A percentile compares a stretch with the other conserved stretches of the same genome.
Conservation (phyloP, 768 basidiomycete genomes). For the Mycena albidolilacea region DNA sequence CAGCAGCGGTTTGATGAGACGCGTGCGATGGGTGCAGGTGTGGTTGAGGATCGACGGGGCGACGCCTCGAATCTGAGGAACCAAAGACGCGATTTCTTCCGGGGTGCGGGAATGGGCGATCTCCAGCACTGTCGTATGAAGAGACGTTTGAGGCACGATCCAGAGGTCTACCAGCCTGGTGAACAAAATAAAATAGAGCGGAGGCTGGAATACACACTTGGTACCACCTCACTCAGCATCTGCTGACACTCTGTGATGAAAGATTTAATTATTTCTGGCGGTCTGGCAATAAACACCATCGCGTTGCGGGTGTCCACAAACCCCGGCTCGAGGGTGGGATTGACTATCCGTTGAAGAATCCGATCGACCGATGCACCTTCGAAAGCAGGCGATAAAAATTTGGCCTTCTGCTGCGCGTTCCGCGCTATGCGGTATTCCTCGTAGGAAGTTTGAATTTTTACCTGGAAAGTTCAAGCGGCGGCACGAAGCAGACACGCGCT, state of each 20-base stretch:
- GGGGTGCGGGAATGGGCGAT: constrained; percentile 1
- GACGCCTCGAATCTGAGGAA: neutral
- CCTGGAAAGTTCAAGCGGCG: neutral
- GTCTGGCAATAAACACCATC: constrained; percentile 2
- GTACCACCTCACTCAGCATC: neutral
- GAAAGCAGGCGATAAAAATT: neutral
- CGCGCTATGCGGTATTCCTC: neutral
- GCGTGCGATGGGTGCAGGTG: neutral
- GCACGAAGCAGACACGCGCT: neutral
- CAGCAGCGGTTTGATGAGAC: neutral
- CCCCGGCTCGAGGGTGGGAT: neutral
- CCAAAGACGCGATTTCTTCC: constrained; percentile 1
- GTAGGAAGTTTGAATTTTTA: constrained; percentile 4
- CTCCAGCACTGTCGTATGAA: constrained; percentile 6
- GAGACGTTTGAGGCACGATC: neutral
- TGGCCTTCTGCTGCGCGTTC: neutral
- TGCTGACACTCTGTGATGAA: constrained; percentile 2
- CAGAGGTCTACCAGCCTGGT: neutral
- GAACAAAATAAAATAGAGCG: neutral
- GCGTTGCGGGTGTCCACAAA: constrained; percentile 14
- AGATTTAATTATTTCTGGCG: neutral
- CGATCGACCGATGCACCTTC: constrained; percentile 4
- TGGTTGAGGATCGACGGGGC: constrained; percentile 1
- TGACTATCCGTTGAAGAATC: neutral
- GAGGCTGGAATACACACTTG: neutral